Base-by-base conservation (phyloP, 169 alveolate genomes). In the Pseudocohnilembus persalinus region DNA sequence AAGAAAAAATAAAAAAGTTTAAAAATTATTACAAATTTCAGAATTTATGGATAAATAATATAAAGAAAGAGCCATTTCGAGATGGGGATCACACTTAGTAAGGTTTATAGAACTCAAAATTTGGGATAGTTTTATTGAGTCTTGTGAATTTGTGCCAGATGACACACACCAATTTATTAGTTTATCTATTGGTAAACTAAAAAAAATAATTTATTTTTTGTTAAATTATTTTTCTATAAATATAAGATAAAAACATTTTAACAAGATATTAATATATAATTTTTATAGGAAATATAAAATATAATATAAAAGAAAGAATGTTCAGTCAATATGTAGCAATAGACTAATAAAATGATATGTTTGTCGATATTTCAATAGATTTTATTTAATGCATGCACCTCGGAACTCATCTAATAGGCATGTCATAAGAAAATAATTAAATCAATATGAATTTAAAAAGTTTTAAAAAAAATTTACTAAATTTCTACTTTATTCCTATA, bases 401-500 rank as follows among this genome's bases (percentile, higher is more conserved):
- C 15, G 32, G 6, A 35, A 32, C 29, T 34, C 31, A 34, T 25
- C 26, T 32, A n/a, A 33, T 33, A 32, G 29, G 34, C 30, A 33
- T 64, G 75, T 49, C 35, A 63, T 29, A 79, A 79, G 34, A 77
- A 68, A 33, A 77, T 33, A 0, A 31, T 26, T 16, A 77, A 77
- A 34, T 77, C 0, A 77, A 26, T 77, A 77, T 33, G 29, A 79
- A 25, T 16, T 1, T 20, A 28, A 79, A 64, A 63, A 49, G 27
- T 33, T 34, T 29, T 29, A 29, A 79, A 29, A 31, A 64, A 63
- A 79, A 34, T 33, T 34, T 79, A 63, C 26, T 34, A 20, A 64
- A 79, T 79, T 79, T 79, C 63, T 79, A 49, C 30, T 79, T 79
- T 29, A 49, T 73, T 49, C 74, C 84, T 0, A 35, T 79, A 29